phyloP scores from a whole-genome alignment of 306 rosid genomes.

The Rosa rugosa region DNA sequence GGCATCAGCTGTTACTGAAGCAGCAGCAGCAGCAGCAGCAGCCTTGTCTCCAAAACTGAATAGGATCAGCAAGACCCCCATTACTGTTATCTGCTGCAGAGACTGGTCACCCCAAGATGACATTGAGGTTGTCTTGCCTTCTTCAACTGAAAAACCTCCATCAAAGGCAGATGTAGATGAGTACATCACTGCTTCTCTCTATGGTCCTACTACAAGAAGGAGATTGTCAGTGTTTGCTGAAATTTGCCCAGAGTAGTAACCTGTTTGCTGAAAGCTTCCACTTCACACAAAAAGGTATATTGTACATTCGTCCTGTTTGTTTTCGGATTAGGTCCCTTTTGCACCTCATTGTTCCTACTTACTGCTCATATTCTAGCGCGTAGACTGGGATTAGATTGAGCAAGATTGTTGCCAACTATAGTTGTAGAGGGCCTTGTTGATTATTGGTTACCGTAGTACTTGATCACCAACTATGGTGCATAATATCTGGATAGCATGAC shows the following conservation, averaged over 20 bases:
- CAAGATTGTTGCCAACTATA: neutral
- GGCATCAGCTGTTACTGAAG: conserved; percentile 25
- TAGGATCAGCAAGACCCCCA: conserved; percentile 14
- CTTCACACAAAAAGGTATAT: neutral
- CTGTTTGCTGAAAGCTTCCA: conserved; percentile 18
- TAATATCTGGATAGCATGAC: neutral
- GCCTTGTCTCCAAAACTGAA: conserved; percentile 24
- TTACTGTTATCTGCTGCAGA: neutral
- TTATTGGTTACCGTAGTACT: neutral
- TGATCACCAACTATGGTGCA: neutral
- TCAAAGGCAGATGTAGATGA: conserved; percentile 46
- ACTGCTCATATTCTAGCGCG: neutral
- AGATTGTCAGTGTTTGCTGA: conserved; percentile 48
- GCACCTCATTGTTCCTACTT: neutral
- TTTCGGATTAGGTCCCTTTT: neutral
- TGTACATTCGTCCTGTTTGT: conserved; percentile 15
- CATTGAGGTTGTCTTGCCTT: conserved; percentile 47
- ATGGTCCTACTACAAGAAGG: conserved; percentile 26
- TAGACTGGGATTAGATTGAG: neutral
- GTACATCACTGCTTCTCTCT: conserved; percentile 31
- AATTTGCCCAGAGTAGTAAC: conserved; percentile 25
- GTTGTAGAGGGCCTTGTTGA: neutral
- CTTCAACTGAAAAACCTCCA: conserved; percentile 29
- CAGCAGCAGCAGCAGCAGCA: conserved; percentile 12
- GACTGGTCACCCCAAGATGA: conserved; percentile 83